Evolutionary conservation across 805 yeast species (phyloP), one percentile per base, ranked within the genome.

Genomic region (Candida nonsorbophila): DNA sequence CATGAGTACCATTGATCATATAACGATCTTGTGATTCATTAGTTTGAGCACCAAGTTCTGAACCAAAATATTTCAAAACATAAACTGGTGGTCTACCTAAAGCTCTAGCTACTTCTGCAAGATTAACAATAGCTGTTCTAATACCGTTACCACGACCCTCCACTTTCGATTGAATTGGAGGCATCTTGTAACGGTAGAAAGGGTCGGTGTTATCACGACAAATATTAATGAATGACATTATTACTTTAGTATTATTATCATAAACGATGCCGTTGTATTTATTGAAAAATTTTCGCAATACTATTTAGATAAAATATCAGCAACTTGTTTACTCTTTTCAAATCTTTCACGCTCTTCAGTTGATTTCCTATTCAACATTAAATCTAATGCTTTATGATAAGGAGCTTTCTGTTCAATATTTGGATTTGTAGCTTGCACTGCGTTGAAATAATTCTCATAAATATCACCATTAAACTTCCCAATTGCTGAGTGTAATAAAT

Each of bases 81-180:
- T 92, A 92, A 19, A 90, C 66, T 20, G 96, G 78, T 19, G 98
- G 97, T 63, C 98, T 80, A 44, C 84, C 84, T 41, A 92, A 72
- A 14, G 97, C 94, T 50, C 95, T 77, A 22, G 97, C 94, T 38
- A 92, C 96, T 52, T 92, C 97, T 22, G 83, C 67, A 32, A 86
- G 77, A 62, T 92, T 92, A 44, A 86, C 76, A 33, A 92, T 80
- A 32, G 90, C 94, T 14, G 98, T 92, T 60, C 87, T 88, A 65
- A 92, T 92, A 79, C 98, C 98, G 67, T 92, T 92, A 69, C 98
- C 98, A 58, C 95, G 77, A 61, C 98, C 98, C 68, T 92, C 97
- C 43, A 85, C 85, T 73, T 92, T 92, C 45, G 96, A 84, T 66
- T 84, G 94, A 62, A 92, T 81, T 24, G 94, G 83, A 55, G 98